Conservation (phyloP, 192 early-diverging fungal species). For the Coemansia umbellata region DNA sequence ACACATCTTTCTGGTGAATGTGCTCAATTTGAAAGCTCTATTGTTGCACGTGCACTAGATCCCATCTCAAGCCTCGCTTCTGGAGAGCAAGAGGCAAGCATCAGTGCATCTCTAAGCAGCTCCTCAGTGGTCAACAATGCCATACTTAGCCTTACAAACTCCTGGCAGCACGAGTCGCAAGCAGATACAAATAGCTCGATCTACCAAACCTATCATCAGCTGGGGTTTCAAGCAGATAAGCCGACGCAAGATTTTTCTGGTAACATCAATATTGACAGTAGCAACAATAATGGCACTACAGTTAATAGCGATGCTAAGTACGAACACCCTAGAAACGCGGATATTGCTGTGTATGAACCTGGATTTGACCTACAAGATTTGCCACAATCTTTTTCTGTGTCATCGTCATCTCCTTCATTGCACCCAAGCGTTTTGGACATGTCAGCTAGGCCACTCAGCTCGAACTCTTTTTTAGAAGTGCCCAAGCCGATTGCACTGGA, state of each 20-base stretch:
- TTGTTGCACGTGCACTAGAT: not conserved
- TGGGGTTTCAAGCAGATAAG: slow-evolving; percentile 10
- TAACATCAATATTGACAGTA: not conserved
- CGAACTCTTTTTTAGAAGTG: slow-evolving; percentile 32
- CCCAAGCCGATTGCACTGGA: slow-evolving; percentile 19
- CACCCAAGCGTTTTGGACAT: no score
- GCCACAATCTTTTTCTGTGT: no score
- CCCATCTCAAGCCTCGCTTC: not conserved
- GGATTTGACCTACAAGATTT: no score
- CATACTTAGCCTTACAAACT: slow-evolving; percentile 25
- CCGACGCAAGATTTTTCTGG: not conserved
- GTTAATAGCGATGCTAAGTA: no score
- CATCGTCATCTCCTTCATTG: no score
- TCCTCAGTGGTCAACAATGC: slow-evolving; percentile 41
- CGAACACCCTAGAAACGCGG: no score
- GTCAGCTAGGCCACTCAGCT: no score
- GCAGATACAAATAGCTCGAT: slow-evolving; percentile 1
- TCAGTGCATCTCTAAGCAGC: slow-evolving; percentile 7
- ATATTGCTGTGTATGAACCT: no score
- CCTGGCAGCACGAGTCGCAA: slow-evolving; percentile 19
- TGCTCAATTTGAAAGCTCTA: not conserved
- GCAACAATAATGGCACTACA: not conserved
- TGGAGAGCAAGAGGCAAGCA: not conserved
- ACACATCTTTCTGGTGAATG: no score
- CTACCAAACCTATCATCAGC: slow-evolving; percentile 5